Conservation (phyloP, 768 basidiomycete genomes). For the Phlebiopsis flavidoalba region DNA sequence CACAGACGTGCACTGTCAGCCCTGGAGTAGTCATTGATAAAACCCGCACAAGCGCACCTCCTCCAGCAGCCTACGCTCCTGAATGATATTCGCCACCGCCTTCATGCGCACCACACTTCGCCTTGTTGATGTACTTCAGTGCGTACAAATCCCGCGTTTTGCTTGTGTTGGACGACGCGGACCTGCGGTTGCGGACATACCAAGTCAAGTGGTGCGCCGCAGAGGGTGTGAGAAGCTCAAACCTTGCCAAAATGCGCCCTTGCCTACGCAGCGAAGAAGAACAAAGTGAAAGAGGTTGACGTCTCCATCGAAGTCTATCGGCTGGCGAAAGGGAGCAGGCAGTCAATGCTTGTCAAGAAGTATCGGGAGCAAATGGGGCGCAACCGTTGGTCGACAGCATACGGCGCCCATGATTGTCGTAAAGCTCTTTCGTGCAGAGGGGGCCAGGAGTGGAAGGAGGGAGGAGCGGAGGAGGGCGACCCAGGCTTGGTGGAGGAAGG, state of each 20-base stretch:
- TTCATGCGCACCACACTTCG: constrained; percentile 98
- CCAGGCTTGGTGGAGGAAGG: constrained; percentile 10
- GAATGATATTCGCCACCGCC: constrained; percentile 94
- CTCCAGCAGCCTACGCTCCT: constrained; percentile 91
- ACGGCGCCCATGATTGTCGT: constrained; percentile 65
- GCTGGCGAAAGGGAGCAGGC: constrained; percentile 37
- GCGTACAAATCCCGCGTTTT: constrained; percentile 95
- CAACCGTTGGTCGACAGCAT: constrained; percentile 81
- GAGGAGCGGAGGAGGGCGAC: constrained; percentile 11
- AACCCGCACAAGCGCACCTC: constrained; percentile 56
- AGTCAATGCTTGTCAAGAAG: not conserved
- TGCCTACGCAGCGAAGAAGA: constrained; percentile 92
- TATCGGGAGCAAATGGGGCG: constrained; percentile 17
- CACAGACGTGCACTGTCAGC: not conserved
- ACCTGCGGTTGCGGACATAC: constrained; percentile 51
- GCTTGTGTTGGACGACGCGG: constrained; percentile 98
- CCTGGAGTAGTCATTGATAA: not conserved
- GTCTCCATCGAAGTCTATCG: constrained; percentile 93
- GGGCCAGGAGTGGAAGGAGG: constrained; percentile 4
- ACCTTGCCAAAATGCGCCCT: constrained; percentile 99
- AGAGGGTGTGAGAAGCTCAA: constrained; percentile 12
- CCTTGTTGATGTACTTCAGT: constrained; percentile 98
- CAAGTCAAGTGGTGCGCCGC: constrained; percentile 3
- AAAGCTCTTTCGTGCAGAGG: constrained; percentile 13
- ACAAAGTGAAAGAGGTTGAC: constrained; percentile 97